These are phyloP conservation scores for Gossypium aridum DNA, from an alignment of 441 rosid genomes.

Conservation along the genomic window DNA sequence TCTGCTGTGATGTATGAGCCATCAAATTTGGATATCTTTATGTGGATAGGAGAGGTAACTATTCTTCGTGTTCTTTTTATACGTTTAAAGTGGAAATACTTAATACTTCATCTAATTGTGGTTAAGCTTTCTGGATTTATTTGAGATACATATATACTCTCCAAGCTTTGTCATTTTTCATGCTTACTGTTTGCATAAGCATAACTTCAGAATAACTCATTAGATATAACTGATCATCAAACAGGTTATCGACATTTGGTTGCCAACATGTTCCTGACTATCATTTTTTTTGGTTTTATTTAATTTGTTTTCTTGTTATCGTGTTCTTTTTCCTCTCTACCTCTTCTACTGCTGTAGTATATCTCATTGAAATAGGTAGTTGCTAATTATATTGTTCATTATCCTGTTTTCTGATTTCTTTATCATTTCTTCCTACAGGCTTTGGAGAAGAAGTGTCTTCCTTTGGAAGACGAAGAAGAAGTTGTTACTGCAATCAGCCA, in stretches of 20 bases:
- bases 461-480: conserved; percentile 92
- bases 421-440: conserved; percentile 34
- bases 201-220: not conserved
- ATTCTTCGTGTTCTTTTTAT: conserved; percentile 8
- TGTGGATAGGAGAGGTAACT: conserved; percentile 92
- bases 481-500: conserved; percentile 69
- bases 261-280: not conserved
- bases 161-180: not conserved
- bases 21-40: conserved; percentile 79
- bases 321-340: not conserved
- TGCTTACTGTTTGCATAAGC: not conserved
- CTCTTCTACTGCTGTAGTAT: not conserved
- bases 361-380: not conserved
- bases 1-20: conserved; percentile 63
- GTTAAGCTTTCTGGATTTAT: not conserved
- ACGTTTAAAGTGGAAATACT: not conserved
- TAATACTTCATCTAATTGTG: not conserved
- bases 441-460: conserved; percentile 68
- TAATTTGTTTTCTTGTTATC: not conserved
- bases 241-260: not conserved
- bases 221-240: not conserved
- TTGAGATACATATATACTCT: not conserved
- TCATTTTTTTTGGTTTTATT: not conserved
- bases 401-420: not conserved
- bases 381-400: not conserved